phyloP scores from a whole-genome alignment of 805 yeast species.

The Cephaloascus albidus region DNA sequence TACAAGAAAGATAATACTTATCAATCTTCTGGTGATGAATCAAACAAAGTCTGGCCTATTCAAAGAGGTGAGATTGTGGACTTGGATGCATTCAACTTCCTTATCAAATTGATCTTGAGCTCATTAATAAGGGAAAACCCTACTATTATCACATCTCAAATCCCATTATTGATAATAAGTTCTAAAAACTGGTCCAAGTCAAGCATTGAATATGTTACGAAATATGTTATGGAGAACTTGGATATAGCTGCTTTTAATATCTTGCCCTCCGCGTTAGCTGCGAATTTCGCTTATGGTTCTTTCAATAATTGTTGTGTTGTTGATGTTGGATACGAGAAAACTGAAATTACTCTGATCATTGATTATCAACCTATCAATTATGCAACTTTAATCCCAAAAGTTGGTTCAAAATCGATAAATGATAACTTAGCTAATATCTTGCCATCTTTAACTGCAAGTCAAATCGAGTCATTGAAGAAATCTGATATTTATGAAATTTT shows the following conservation, averaged over 20 bases:
- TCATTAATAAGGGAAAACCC: slow-evolving; percentile 28
- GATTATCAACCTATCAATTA: slow-evolving; percentile 57
- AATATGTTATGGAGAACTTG: slow-evolving; percentile 65
- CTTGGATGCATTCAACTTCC: slow-evolving; percentile 59
- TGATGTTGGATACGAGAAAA: slow-evolving; percentile 68
- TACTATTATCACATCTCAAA: slow-evolving; percentile 44
- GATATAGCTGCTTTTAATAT: slow-evolving; percentile 67
- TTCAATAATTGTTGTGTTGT: slow-evolving; percentile 62
- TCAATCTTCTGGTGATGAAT: slow-evolving; percentile 5
- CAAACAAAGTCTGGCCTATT: slow-evolving; percentile 52
- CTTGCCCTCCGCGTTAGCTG: slow-evolving; percentile 57
- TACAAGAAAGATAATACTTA: slow-evolving; percentile 28
- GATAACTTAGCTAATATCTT: slow-evolving; percentile 38
- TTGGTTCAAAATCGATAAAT: slow-evolving; percentile 68
- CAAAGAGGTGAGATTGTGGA: slow-evolving; percentile 54
- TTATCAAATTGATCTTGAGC: slow-evolving; percentile 36
- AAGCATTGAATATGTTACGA: slow-evolving; percentile 61
- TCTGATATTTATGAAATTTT: slow-evolving; percentile 76
- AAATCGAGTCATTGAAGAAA: slow-evolving; percentile 66
- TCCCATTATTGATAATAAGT: slow-evolving; percentile 63
- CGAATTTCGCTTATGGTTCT: slow-evolving; percentile 66
- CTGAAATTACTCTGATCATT: slow-evolving; percentile 73
- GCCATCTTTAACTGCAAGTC: slow-evolving; percentile 46
- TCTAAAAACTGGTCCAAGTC: slow-evolving; percentile 62
- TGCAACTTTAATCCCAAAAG: slow-evolving; percentile 35